Percentiles rank a stretch among this genome's conserved stretches.
Conservation (phyloP, 148 eudicot species). For the Fagopyrum tataricum region DNA sequence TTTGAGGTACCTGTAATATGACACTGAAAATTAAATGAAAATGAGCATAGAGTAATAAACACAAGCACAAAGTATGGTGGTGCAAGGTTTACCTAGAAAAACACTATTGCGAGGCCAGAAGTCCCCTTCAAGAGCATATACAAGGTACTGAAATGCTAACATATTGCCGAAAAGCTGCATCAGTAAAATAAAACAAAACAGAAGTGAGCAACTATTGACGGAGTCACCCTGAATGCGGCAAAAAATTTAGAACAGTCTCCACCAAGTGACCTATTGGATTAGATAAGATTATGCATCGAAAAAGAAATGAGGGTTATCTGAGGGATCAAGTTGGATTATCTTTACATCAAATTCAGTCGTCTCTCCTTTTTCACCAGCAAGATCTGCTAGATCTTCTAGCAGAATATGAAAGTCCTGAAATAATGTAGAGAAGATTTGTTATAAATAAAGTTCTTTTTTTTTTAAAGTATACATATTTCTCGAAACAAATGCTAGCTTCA, state of each 20-base stretch:
- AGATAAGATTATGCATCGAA: background rate
- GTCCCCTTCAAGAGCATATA: constrained; percentile 63
- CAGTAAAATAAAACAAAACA: background rate
- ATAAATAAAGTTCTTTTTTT: constrained; percentile 12
- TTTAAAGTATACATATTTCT: background rate
- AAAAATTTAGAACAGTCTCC: background rate
- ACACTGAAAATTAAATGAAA: constrained; percentile 14
- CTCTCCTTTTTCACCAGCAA: constrained; percentile 21
- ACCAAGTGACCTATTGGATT: background rate
- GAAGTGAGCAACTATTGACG: background rate
- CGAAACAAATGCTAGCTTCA: background rate
- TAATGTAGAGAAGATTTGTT: background rate
- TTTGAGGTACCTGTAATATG: constrained; percentile 47
- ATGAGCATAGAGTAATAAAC: background rate
- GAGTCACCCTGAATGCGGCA: background rate
- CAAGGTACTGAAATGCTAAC: constrained; percentile 67
- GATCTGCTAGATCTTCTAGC: constrained; percentile 44
- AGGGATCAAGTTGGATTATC: background rate
- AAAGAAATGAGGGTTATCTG: background rate
- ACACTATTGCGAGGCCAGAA: constrained; percentile 51
- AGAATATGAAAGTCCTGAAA: constrained; percentile 70
- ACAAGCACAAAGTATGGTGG: background rate
- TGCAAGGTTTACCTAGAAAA: constrained; percentile 39
- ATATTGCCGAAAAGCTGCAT: constrained; percentile 56
- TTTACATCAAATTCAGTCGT: constrained; percentile 3